Evolutionary conservation across 306 rosid species (phyloP), one percentile per base, ranked within the genome.

Genomic region (Gastrolobium bilobum): DNA sequence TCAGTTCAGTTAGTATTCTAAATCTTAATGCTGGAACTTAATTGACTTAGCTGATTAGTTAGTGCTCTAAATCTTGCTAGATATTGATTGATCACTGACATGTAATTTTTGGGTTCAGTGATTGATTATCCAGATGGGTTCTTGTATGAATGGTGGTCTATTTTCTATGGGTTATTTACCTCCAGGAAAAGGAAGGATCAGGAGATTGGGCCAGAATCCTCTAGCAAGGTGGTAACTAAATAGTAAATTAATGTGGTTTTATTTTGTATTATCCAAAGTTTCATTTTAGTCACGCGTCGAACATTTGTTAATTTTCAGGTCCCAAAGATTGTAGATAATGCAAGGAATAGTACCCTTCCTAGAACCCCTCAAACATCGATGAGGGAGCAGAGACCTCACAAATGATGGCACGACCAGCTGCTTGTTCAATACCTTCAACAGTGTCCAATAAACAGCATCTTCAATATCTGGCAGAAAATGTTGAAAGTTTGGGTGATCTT

Each of bases 61-160:
- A 58, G 10, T 64, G 5, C 74, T 48, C 44, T 42, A 58, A 59
- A 30, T 76, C 20, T 43, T 29, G 13, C 15, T 26, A 58, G 37
- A 50, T 66, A 11, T 80, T 71, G 78, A 56, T 47, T 76, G 51
- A 38, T 29, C 34, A 47, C 48, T 53, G 47, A 33, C 8, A 26
- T 80, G 39, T 35, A 60, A 5, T 37, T 30, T 65, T 46, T 83
- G 29, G 67, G 31, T 71, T 15, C 83, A 82, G 88, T 40, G 50
- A n/a, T 78, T 83, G 83, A 84, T 35, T 72, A 84, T 63, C 64
- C 76, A 0, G 84, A 83, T 1, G 92, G 92, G 34, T 80, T 89
- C 77, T 56, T 89, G 29, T 58, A 75, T 48, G 94, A 89, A 42
- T 91, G 94, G 97, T 91, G 92, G 92, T 79, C 85, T 39, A 1